Evolutionary conservation across 2,329 filamentous ascomycete genomes (phyloP).

Genomic region (Apiospora aurea): DNA sequence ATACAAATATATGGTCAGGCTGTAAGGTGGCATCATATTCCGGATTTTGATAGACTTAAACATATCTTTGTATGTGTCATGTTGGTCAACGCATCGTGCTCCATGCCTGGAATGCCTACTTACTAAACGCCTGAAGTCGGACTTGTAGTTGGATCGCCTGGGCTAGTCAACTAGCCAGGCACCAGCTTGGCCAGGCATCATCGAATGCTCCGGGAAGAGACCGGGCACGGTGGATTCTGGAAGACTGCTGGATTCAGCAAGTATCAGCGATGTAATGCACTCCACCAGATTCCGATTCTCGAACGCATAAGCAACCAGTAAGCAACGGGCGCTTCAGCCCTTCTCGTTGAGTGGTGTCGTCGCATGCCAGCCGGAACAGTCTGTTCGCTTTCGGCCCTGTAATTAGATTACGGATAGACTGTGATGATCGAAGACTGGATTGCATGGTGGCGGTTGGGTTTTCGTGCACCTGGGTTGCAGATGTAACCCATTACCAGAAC

Average conservation of each 20-base stretch:
- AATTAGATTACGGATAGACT: constrained; percentile 12
- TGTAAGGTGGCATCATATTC: not conserved
- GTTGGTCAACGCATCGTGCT: not conserved
- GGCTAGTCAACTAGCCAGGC: constrained; percentile 9
- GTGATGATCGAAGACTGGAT: not conserved
- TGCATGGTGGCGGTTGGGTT: constrained; percentile 12
- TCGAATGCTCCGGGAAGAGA: not conserved
- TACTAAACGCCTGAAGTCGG: constrained; percentile 1
- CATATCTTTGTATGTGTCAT: not conserved
- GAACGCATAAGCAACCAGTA: constrained; percentile 2
- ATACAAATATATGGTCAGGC: not conserved
- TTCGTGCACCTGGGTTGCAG: constrained; percentile 10
- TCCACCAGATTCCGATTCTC: constrained; percentile 16
- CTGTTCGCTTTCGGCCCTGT: constrained; percentile 6
- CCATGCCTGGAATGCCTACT: not conserved
- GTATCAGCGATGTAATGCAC: constrained; percentile 15
- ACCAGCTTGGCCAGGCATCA: not conserved
- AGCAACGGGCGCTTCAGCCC: not conserved
- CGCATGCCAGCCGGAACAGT: not conserved
- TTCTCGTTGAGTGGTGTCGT: not conserved
- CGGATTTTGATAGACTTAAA: not conserved
- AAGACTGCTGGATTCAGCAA: constrained; percentile 17
- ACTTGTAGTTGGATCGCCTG: constrained; percentile 7
- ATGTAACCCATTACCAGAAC: not conserved
- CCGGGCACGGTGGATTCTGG: not conserved